Evolutionary conservation across 495 filamentous ascomycete species (phyloP).

Genomic region (Penicillium ochrochloron): DNA sequence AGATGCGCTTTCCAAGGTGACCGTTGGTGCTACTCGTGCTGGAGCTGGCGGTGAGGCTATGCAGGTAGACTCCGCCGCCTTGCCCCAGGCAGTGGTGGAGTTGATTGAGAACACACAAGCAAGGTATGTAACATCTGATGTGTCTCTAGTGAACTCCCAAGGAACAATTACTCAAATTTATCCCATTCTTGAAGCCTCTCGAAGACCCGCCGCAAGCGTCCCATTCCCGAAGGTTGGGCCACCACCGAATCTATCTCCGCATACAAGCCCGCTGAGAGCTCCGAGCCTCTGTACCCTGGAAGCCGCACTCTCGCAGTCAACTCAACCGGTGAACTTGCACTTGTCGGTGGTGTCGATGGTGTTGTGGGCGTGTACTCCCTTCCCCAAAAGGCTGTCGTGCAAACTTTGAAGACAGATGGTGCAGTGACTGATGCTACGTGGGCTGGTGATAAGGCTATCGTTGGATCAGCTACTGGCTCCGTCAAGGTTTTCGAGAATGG

Average conservation of each 20-base stretch:
- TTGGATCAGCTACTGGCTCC: slow-evolving; percentile 74
- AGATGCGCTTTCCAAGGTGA: slow-evolving; percentile 86
- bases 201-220: slow-evolving; percentile 82
- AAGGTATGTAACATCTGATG: slow-evolving; percentile 57
- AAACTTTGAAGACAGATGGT: slow-evolving; percentile 66
- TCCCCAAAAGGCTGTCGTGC: slow-evolving; percentile 67
- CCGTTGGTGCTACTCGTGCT: slow-evolving; percentile 62
- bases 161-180: not conserved
- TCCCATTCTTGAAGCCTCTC: slow-evolving; percentile 65
- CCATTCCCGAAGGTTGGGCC: slow-evolving; percentile 83
- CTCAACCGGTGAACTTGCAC: slow-evolving; percentile 66
- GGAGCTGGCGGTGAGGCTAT: slow-evolving; percentile 76
- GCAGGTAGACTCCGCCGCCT: slow-evolving; percentile 78
- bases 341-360: slow-evolving; percentile 80
- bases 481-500: slow-evolving; percentile 80
- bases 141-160: not conserved
- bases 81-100: slow-evolving; percentile 73
- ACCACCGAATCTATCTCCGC: slow-evolving; percentile 71
- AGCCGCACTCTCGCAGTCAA: slow-evolving; percentile 70
- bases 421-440: slow-evolving; percentile 80
- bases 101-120: slow-evolving; percentile 79
- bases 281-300: slow-evolving; percentile 67
- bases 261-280: slow-evolving; percentile 63
- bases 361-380: slow-evolving; percentile 80
- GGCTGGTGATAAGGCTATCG: slow-evolving; percentile 71